Evolutionary conservation across 345 rosid species (phyloP).

Genomic region (Syzygium grande): DNA sequence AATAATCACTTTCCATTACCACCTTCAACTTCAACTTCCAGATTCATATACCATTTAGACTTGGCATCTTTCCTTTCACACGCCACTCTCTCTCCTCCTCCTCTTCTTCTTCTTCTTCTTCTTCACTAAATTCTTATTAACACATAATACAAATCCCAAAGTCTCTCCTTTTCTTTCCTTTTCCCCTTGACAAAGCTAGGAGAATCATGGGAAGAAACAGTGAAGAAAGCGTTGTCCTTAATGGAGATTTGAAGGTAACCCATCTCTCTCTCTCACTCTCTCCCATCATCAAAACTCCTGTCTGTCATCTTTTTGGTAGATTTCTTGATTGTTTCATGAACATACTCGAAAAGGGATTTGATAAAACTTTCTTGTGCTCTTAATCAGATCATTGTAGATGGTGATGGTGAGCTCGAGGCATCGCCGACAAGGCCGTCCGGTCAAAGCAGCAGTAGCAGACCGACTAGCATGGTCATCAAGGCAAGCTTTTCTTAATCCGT

Average conservation of each 20-base stretch:
- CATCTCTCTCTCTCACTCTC: neutral
- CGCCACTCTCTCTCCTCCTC: neutral
- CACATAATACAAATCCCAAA: no score
- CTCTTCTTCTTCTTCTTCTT: no score
- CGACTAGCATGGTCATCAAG: conserved; percentile 43
- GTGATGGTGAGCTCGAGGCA: conserved; percentile 11
- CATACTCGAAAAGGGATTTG: neutral
- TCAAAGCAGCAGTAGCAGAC: conserved; percentile 24
- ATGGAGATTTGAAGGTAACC: conserved; percentile 13
- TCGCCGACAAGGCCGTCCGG: conserved; percentile 7
- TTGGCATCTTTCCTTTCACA: neutral
- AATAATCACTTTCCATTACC: neutral
- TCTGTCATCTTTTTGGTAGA: neutral
- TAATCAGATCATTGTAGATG: conserved; percentile 8
- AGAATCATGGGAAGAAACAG: conserved; percentile 6
- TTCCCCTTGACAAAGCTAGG: neutral
- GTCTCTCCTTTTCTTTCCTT: neutral
- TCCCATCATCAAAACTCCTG: neutral
- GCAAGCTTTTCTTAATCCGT: conserved; percentile 4
- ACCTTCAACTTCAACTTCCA: neutral
- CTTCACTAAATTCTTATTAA: no score
- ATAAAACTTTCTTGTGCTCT: neutral
- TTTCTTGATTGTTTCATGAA: neutral
- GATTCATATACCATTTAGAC: neutral
- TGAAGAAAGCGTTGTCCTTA: conserved; percentile 1